phyloP scores from a whole-genome alignment of 345 rosid genomes.

The Hevea brasiliensis region DNA sequence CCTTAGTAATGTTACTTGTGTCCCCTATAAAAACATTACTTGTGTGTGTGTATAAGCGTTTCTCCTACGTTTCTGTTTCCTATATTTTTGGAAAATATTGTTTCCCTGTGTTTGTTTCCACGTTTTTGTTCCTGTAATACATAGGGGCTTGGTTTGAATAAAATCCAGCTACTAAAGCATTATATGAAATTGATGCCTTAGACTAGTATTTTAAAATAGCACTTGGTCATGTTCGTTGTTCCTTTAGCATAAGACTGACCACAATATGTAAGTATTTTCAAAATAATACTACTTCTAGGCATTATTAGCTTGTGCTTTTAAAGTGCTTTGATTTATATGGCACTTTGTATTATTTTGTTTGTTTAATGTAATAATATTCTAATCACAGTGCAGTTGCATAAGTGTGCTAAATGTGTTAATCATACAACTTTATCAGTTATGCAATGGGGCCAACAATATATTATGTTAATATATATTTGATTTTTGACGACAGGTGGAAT shows the following conservation, averaged over 20 bases:
- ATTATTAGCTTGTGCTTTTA: background rate
- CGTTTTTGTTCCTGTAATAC: too few species aligned
- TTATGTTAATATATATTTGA: conserved; percentile 1
- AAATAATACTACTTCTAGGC: background rate
- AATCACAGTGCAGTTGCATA: background rate
- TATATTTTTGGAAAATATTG: too few species aligned
- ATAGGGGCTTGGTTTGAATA: too few species aligned
- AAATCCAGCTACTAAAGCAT: background rate
- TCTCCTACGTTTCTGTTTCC: too few species aligned
- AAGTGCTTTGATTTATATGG: background rate
- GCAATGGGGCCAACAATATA: background rate
- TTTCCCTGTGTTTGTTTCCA: too few species aligned
- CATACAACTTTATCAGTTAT: background rate
- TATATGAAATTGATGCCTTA: background rate
- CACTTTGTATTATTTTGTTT: background rate
- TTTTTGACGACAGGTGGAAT: conserved; percentile 60
- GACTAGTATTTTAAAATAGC: background rate
- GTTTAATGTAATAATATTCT: background rate
- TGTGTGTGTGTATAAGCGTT: too few species aligned
- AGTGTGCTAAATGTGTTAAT: background rate
- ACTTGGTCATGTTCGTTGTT: background rate
- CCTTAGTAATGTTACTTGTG: too few species aligned
- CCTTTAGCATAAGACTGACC: background rate
- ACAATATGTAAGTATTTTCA: background rate
- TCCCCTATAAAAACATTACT: too few species aligned